Evolutionary conservation across 768 basidiomycete genomes (phyloP).

Genomic region (Pleurotus citrinopileatus): DNA sequence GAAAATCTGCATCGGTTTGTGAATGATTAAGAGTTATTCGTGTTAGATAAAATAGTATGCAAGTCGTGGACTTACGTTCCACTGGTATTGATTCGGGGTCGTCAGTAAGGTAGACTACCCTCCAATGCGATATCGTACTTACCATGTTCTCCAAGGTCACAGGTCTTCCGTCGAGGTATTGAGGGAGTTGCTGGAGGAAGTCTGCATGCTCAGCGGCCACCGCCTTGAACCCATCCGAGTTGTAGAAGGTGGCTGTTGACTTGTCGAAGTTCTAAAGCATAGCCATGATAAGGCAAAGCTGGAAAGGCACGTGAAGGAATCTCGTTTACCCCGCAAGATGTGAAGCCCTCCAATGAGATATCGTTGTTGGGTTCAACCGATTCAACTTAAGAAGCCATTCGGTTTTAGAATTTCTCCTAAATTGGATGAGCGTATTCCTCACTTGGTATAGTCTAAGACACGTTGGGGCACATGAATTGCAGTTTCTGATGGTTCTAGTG

Average conservation of each 20-base stretch:
- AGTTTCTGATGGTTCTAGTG: neutral
- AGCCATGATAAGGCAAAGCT: neutral
- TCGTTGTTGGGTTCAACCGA: slow-evolving; percentile 61
- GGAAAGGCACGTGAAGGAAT: neutral
- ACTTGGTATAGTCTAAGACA: slow-evolving; percentile 39
- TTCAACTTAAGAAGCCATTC: slow-evolving; percentile 38
- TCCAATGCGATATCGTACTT: slow-evolving; percentile 13
- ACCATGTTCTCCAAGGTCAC: slow-evolving; percentile 61
- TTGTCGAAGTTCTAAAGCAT: slow-evolving; percentile 41
- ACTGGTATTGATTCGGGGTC: slow-evolving; percentile 19
- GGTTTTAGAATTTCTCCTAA: neutral
- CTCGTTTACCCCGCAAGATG: slow-evolving; percentile 49
- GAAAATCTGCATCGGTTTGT: slow-evolving; percentile 41
- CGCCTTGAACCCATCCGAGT: slow-evolving; percentile 46
- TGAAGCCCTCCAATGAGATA: slow-evolving; percentile 64
- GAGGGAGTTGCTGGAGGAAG: slow-evolving; percentile 49
- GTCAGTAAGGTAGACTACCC: neutral
- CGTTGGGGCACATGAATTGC: neutral
- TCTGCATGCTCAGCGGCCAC: slow-evolving; percentile 39
- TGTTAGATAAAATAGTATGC: neutral
- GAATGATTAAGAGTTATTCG: neutral
- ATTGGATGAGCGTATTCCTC: slow-evolving; percentile 18
- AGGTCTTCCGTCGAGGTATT: slow-evolving; percentile 51
- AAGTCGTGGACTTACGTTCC: slow-evolving; percentile 42
- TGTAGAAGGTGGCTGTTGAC: slow-evolving; percentile 51